phyloP scores from a whole-genome alignment of 75 land plant genomes.

The Pseudotsuga menziesii region DNA sequence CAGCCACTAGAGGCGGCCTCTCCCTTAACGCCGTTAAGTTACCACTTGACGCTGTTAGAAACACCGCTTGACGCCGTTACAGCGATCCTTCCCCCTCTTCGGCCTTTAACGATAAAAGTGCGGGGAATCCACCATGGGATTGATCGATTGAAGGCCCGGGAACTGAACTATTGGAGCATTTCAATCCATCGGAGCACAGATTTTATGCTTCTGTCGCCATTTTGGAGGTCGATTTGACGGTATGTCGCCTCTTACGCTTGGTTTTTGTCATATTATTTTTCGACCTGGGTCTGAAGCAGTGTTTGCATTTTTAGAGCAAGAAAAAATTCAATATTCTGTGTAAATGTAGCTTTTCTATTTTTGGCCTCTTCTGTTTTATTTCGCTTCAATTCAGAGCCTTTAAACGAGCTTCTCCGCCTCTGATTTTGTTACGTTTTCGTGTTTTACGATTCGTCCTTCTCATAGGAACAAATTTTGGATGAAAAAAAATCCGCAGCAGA shows the following conservation, averaged over 20 bases:
- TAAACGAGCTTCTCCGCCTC: too few species aligned
- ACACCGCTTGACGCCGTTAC: slow-evolving; percentile 2
- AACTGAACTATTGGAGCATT: not conserved
- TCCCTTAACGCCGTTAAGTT: not conserved
- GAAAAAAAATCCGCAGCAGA: not conserved
- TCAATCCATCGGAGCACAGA: not conserved
- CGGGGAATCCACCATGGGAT: not conserved
- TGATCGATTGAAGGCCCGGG: not conserved
- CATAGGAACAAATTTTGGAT: not conserved
- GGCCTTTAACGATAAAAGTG: slow-evolving; percentile 5
- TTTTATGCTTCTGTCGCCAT: not conserved
- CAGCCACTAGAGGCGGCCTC: not conserved
- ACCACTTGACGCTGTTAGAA: not conserved
- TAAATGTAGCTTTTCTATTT: too few species aligned
- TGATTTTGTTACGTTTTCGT: not conserved
- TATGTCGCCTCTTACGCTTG: not conserved
- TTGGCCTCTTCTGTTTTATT: too few species aligned
- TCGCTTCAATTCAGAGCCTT: too few species aligned
- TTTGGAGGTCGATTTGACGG: not conserved
- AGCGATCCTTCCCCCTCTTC: not conserved
- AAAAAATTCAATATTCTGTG: too few species aligned
- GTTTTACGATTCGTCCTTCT: not conserved
- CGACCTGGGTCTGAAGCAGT: too few species aligned
- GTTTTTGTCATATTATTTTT: not conserved
- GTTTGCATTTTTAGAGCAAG: too few species aligned